Evolutionary conservation across 306 rosid genomes (phyloP), one percentile per base, ranked within the genome.

Genomic region (Acacia confusa): DNA sequence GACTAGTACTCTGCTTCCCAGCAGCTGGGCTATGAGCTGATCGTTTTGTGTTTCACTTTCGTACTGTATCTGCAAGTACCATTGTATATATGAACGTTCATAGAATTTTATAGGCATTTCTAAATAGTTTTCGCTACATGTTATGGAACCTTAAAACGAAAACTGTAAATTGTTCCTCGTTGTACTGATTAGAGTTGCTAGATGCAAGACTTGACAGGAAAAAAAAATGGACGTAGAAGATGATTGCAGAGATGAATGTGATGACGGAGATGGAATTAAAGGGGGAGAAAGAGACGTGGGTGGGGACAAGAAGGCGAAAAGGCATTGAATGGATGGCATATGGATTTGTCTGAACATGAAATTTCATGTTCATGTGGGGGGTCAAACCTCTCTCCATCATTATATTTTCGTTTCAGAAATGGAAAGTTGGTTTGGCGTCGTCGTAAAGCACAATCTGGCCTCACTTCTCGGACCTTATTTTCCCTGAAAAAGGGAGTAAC

Each of bases 1-100:
- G 24, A 11, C 9, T 27, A 27, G 17, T 27, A 61, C 67, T 61
- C 36, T 61, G 67, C 67, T 25, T 14, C 69, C 69, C 40, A 15
- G 36, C 40, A 28, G 40, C 40, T 13, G 40, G n/a, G 20, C 20
- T 67, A 8, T 8, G n/a, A 40, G 81, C 70, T 78, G 79, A 55
- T 83, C 13, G 47, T 58, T 32, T 19, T 68, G 66, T 63, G 74
- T 17, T 16, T 50, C 74, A 68, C 47, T 57, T 57, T 38, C 64
- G 72, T 27, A 50, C 38, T 70, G 52, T 27, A 36, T 61, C 69
- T 38, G 81, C 81, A 55, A 48, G 44, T 43, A 78, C 79, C 78
- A 17, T 32, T 84, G 94, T 90, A 90, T 74, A 84, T 90, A 78
- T 55, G 75, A 55, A 66, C 57, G 27, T 77, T 80, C 74, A 34